These are phyloP conservation scores for Nothophaeocryptopus gaeumannii DNA, from an alignment of 2,329 filamentous ascomycete species.

Conservation along the genomic window DNA sequence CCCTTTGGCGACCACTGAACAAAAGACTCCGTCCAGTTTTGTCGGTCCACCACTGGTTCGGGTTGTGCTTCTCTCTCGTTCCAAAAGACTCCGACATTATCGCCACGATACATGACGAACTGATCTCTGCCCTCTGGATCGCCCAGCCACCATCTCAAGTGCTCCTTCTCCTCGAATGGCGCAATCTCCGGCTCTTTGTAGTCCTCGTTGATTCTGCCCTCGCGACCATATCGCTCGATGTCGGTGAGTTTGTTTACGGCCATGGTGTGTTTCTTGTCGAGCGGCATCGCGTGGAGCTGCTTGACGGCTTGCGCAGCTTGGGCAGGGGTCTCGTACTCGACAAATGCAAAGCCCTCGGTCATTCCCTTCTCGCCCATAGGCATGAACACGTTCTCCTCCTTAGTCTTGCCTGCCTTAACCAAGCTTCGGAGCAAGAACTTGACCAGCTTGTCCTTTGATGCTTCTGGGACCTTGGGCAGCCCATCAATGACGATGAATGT, in stretches of 20 bases:
- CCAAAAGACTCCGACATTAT: constrained; percentile 94
- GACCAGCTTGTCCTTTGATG: constrained; percentile 88
- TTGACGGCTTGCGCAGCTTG: constrained; percentile 89
- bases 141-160: constrained; percentile 87
- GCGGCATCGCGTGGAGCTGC: constrained; percentile 76
- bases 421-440: constrained; percentile 96
- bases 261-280: constrained; percentile 96
- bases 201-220: constrained; percentile 88
- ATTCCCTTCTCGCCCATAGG: constrained; percentile 82
- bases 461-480: constrained; percentile 81
- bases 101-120: constrained; percentile 89
- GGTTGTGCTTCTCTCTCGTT: constrained; percentile 93
- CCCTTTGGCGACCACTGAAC: constrained; percentile 96
- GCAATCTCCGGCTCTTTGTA: constrained; percentile 80
- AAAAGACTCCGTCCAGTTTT: constrained; percentile 97
- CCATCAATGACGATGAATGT: constrained; percentile 96
- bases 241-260: constrained; percentile 98
- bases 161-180: constrained; percentile 86
- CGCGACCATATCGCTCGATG: constrained; percentile 91
- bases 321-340: constrained; percentile 87
- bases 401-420: constrained; percentile 76
- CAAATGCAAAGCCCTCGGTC: constrained; percentile 90
- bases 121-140: constrained; percentile 90
- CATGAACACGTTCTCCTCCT: constrained; percentile 89
- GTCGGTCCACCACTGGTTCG: constrained; percentile 84